Evolutionary conservation across 768 basidiomycete genomes (phyloP).

Genomic region (Multifurca ochricompacta): DNA sequence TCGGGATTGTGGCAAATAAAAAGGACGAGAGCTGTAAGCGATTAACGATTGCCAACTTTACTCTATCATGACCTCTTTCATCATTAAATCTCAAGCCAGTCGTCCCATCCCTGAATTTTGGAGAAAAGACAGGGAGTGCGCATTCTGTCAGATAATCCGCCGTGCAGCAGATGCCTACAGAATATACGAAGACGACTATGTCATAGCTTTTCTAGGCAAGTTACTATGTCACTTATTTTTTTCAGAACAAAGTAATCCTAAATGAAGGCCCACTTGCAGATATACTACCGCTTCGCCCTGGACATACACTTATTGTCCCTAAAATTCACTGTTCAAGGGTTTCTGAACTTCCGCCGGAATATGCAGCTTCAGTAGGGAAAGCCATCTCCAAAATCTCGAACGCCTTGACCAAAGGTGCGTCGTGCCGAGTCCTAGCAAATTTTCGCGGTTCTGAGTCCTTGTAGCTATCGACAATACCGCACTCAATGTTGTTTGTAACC

Average conservation of each 20-base stretch:
- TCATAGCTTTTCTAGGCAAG: slow-evolving; percentile 59
- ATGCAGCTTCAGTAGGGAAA: slow-evolving; percentile 50
- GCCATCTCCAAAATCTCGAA: slow-evolving; percentile 54
- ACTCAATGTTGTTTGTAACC: slow-evolving; percentile 72
- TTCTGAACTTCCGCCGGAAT: slow-evolving; percentile 55
- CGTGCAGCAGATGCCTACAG: slow-evolving; percentile 39
- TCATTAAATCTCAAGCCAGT: slow-evolving; percentile 53
- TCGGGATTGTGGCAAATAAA: background rate
- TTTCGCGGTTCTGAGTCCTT: background rate
- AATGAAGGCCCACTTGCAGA: slow-evolving; percentile 32
- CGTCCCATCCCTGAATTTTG: slow-evolving; percentile 42
- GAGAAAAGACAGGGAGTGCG: slow-evolving; percentile 42
- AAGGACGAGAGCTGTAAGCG: background rate
- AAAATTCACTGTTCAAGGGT: slow-evolving; percentile 54
- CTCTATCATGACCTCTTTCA: slow-evolving; percentile 58
- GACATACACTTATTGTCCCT: slow-evolving; percentile 66
- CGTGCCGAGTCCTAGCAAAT: background rate
- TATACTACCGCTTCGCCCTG: slow-evolving; percentile 57
- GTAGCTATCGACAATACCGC: slow-evolving; percentile 56
- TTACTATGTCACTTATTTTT: background rate
- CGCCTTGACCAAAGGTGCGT: slow-evolving; percentile 53
- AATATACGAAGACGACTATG: slow-evolving; percentile 54
- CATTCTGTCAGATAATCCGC: slow-evolving; percentile 60
- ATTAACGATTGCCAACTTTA: background rate
- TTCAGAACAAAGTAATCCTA: background rate